Conservation (phyloP, 768 basidiomycete species). For the Suillus americanus region DNA sequence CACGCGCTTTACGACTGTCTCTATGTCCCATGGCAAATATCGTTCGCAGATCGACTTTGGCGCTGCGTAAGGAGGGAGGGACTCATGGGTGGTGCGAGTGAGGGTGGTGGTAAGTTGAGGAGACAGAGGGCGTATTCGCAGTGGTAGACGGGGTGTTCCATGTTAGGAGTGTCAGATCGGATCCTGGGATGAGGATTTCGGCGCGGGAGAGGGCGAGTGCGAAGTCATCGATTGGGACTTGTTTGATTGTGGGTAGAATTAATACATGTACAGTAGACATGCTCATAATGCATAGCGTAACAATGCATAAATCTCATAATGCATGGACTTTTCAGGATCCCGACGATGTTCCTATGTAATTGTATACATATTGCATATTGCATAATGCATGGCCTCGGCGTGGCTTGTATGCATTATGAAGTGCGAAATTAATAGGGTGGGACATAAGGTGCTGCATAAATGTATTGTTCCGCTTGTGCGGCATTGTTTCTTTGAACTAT, state of each 20-base stretch:
- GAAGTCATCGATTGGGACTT: constrained; percentile 89
- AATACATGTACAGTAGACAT: constrained; percentile 9
- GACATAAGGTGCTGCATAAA: no score
- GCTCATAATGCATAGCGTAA: no score
- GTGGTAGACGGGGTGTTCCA: constrained; percentile 93
- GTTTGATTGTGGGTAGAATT: constrained; percentile 60
- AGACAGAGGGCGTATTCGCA: constrained; percentile 83
- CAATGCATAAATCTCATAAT: no score
- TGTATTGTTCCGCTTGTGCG: no score
- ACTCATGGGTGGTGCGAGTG: constrained; percentile 58
- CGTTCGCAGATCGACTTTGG: constrained; percentile 82
- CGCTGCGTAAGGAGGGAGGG: constrained; percentile 70
- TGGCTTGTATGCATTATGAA: no score
- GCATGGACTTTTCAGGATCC: no score
- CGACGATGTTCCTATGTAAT: no score
- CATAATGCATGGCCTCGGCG: no score
- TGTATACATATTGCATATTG: no score
- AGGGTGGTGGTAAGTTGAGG: constrained; percentile 62
- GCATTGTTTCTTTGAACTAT: no score
- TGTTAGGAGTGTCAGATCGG: constrained; percentile 83
- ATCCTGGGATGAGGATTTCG: constrained; percentile 74
- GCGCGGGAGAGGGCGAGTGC: constrained; percentile 80
- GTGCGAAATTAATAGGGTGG: no score
- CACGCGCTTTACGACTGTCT: constrained; percentile 80
- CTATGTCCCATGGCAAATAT: constrained; percentile 89